Percentiles rank a stretch among this genome's conserved stretches.
Evolutionary conservation across 176 grass and related monocot genomes (phyloP).

Genomic region (Secale cereale): DNA sequence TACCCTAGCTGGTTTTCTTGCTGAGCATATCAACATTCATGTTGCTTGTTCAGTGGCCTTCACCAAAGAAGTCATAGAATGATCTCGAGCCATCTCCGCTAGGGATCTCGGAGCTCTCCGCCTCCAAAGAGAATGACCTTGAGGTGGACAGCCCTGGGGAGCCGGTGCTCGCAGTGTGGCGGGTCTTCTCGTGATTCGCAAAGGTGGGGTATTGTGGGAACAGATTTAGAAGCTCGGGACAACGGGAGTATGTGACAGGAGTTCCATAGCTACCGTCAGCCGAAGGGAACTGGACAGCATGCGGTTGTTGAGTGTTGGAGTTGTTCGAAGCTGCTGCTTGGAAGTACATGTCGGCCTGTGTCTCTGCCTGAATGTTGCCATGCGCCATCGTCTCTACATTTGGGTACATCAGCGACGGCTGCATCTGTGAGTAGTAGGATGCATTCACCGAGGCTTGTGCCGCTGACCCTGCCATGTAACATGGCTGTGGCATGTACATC

Average conservation of each 20-base stretch:
- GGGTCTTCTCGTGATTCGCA: background rate
- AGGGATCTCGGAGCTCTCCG: background rate
- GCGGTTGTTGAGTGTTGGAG: background rate
- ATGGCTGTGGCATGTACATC: slow-evolving; percentile 18
- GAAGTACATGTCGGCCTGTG: background rate
- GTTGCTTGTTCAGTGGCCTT: background rate
- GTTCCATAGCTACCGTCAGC: background rate
- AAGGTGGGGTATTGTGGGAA: slow-evolving; percentile 54
- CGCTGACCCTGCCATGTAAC: slow-evolving; percentile 2
- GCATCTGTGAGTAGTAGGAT: slow-evolving; percentile 14
- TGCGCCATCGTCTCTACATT: background rate
- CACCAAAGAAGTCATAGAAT: slow-evolving; percentile 43
- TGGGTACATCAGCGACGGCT: no score
- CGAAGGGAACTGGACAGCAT: no score
- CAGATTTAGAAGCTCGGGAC: slow-evolving; percentile 42
- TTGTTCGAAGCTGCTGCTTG: background rate
- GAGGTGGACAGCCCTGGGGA: background rate
- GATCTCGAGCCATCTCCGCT: background rate
- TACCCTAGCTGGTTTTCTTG: background rate
- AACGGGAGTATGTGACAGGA: background rate
- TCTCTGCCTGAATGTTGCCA: background rate
- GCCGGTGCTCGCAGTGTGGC: background rate
- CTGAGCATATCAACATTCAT: background rate
- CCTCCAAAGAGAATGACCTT: background rate
- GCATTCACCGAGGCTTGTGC: background rate